These are phyloP conservation scores for Chamaecrista fasciculata DNA, from an alignment of 306 rosid species.

Conservation along the genomic window DNA sequence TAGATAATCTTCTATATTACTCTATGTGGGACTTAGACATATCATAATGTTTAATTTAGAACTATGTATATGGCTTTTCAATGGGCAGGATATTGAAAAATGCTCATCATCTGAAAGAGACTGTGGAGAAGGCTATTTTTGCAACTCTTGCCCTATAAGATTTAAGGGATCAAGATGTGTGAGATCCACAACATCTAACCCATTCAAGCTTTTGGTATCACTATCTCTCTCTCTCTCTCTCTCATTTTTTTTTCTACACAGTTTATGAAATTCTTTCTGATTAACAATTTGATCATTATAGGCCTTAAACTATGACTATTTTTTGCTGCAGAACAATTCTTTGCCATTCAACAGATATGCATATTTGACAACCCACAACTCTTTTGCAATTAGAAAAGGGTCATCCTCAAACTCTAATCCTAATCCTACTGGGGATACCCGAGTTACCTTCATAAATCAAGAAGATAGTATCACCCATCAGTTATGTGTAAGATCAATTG, in stretches of 20 bases:
- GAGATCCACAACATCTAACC: conserved; percentile 33
- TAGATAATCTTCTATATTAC: no score
- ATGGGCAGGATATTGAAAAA: conserved; percentile 20
- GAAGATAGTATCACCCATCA: conserved; percentile 43
- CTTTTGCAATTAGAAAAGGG: conserved; percentile 35
- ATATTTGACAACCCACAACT: conserved; percentile 46
- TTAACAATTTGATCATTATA: no score
- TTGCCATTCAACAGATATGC: conserved; percentile 46
- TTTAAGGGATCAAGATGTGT: conserved; percentile 40
- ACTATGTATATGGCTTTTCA: no score
- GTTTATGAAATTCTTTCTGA: no score
- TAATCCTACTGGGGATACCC: neutral
- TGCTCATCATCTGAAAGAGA: conserved; percentile 29
- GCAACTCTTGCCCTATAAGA: conserved; percentile 30
- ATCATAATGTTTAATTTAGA: no score
- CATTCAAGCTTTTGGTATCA: conserved; percentile 38
- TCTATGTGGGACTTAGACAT: no score
- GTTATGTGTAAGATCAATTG: conserved; percentile 28
- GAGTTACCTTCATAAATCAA: conserved; percentile 39
- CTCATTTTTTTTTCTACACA: no score
- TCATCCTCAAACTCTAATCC: neutral
- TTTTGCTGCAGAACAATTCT: conserved; percentile 35
- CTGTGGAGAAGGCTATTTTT: conserved; percentile 36
- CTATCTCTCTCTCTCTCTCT: neutral
- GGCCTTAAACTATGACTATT: neutral